Conservation (phyloP, 2,329 filamentous ascomycete genomes). For the Penicillium freii region DNA sequence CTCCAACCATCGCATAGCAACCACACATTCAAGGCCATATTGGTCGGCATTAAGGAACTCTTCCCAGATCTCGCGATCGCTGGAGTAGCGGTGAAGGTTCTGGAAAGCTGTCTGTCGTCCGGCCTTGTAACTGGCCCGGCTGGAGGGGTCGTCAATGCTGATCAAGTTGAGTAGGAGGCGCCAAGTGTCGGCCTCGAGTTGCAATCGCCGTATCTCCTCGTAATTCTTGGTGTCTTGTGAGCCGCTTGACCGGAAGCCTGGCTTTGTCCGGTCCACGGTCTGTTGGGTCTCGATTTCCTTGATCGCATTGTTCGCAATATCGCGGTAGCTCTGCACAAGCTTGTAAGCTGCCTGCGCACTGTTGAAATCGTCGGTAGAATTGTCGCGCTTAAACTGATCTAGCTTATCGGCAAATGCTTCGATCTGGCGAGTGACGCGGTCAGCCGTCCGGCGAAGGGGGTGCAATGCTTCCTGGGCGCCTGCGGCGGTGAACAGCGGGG, state of each 20-base stretch:
- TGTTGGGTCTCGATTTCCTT: slow-evolving; percentile 44
- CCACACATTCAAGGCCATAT: slow-evolving; percentile 71
- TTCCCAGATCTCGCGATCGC: slow-evolving; percentile 64
- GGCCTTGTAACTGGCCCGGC: slow-evolving; percentile 38
- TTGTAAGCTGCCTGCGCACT: slow-evolving; percentile 64
- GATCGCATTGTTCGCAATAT: slow-evolving; percentile 53
- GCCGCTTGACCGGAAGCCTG: slow-evolving; percentile 29
- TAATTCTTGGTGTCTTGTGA: slow-evolving; percentile 27
- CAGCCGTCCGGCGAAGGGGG: slow-evolving; percentile 62
- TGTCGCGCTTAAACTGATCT: slow-evolving; percentile 67
- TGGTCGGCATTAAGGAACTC: slow-evolving; percentile 73
- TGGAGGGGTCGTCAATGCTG: slow-evolving; percentile 62
- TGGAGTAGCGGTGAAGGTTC: slow-evolving; percentile 55
- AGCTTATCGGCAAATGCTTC: slow-evolving; percentile 81
- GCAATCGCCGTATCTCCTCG: slow-evolving; percentile 57
- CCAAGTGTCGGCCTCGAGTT: slow-evolving; percentile 88
- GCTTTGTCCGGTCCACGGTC: slow-evolving; percentile 41
- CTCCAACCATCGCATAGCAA: slow-evolving; percentile 84
- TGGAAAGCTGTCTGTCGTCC: slow-evolving; percentile 42
- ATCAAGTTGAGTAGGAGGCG: slow-evolving; percentile 75
- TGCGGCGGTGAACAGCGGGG: slow-evolving; percentile 45
- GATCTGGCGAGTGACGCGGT: slow-evolving; percentile 74
- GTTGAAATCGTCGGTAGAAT: slow-evolving; percentile 52
- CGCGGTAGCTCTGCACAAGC: slow-evolving; percentile 63
- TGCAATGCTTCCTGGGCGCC: slow-evolving; percentile 55